A percentile compares a stretch with the other conserved stretches of the same genome.
phyloP scores from a whole-genome alignment of 768 basidiomycete genomes.

The Trametes gibbosa region DNA sequence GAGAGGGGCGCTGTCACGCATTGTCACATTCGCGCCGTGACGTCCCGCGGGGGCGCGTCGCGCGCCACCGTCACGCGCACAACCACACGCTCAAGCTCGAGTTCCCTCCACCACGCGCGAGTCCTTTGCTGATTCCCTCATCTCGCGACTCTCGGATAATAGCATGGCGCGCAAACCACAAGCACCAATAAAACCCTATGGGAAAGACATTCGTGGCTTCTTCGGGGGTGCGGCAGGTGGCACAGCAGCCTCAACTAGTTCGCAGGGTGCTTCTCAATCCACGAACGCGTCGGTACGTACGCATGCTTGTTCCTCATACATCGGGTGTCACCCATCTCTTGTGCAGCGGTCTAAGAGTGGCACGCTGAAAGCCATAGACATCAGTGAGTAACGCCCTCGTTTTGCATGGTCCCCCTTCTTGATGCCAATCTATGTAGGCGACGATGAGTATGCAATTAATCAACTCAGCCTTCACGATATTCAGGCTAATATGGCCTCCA shows the following conservation, averaged over 20 bases:
- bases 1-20: constrained; percentile 1
- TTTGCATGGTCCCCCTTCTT: not conserved
- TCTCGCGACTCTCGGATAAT: no score
- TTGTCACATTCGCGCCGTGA: constrained; percentile 13
- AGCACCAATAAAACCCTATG: constrained; percentile 17
- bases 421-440: constrained; percentile 10
- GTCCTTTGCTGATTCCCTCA: no score
- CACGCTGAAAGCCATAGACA: constrained; percentile 18
- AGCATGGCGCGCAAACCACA: constrained; percentile 21
- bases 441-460: constrained; percentile 19
- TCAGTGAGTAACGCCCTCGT: constrained; percentile 20
- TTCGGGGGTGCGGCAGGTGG: constrained; percentile 18
- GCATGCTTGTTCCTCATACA: not conserved
- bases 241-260: constrained; percentile 8
- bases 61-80: not conserved
- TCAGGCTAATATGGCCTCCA: not conserved
- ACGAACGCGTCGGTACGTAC: not conserved
- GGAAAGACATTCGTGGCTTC: constrained; percentile 29
- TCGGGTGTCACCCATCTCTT: not conserved
- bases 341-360: constrained; percentile 1
- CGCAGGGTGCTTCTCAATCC: constrained; percentile 1
- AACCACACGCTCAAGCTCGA: no score
- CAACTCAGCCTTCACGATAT: not conserved
- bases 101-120: not conserved
- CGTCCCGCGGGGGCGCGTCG: constrained; percentile 10